Percentiles rank a stretch among this genome's conserved stretches.
Conservation (phyloP, 345 rosid genomes). For the Hirschfeldia incana region DNA sequence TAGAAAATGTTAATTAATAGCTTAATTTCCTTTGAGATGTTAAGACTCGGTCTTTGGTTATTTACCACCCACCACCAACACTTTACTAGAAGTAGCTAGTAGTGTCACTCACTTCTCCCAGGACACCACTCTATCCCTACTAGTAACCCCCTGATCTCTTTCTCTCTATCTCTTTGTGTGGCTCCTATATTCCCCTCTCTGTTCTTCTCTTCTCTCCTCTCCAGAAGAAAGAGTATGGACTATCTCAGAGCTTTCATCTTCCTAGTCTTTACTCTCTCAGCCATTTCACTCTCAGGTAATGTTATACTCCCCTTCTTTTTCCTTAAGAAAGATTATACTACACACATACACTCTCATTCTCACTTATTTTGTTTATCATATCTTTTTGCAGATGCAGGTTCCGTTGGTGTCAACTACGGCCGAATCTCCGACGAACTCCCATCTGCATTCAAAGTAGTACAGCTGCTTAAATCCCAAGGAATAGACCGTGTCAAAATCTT, state of each 20-base stretch:
- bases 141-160: slow-evolving; percentile 5
- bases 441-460: slow-evolving; percentile 64
- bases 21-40: neutral
- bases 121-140: slow-evolving; percentile 24
- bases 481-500: slow-evolving; percentile 69
- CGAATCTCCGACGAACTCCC: slow-evolving; percentile 82
- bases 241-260: slow-evolving; percentile 8
- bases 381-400: slow-evolving; percentile 58
- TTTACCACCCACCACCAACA: neutral
- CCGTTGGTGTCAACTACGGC: slow-evolving; percentile 93
- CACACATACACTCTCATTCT: neutral
- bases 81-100: slow-evolving; percentile 8
- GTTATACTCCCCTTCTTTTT: neutral
- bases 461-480: slow-evolving; percentile 74
- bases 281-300: slow-evolving; percentile 27
- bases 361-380: neutral
- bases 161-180: neutral
- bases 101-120: slow-evolving; percentile 13
- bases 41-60: slow-evolving; percentile 19
- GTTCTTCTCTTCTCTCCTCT: slow-evolving; percentile 18
- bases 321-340: neutral
- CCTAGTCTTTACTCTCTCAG: slow-evolving; percentile 18
- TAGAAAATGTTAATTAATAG: neutral
- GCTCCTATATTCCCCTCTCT: slow-evolving; percentile 11
- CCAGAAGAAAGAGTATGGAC: slow-evolving; percentile 35